phyloP scores from a whole-genome alignment of 202 grass and related monocot species.

The Cymbopogon flexuosus region DNA sequence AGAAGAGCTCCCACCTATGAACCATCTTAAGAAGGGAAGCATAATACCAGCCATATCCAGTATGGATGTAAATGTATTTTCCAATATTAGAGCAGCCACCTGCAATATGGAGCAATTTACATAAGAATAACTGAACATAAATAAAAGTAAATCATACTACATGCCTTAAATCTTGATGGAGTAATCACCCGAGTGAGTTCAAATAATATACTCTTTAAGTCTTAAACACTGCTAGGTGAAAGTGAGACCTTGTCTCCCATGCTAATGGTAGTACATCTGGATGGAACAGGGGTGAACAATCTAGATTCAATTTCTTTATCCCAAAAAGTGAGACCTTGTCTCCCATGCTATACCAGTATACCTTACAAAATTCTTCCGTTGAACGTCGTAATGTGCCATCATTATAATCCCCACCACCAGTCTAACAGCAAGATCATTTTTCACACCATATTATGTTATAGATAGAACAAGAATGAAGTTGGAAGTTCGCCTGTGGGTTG shows the following conservation, averaged over 20 bases:
- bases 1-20: conserved; percentile 78
- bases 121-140: conserved; percentile 12
- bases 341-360: neutral
- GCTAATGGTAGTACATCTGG: neutral
- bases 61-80: conserved; percentile 99
- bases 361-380: neutral
- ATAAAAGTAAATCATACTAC: conserved; percentile 18
- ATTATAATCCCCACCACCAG: neutral
- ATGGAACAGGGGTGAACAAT: conserved; percentile 14
- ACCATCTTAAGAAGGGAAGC: conserved; percentile 92
- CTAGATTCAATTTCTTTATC: neutral
- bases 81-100: conserved; percentile 83
- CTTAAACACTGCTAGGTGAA: neutral
- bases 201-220: neutral
- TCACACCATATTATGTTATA: neutral
- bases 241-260: neutral
- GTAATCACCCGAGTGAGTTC: conserved; percentile 1
- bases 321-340: neutral
- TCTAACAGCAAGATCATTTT: neutral
- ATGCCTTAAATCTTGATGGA: neutral
- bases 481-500: neutral
- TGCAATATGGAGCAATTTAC: conserved; percentile 38
- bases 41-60: conserved; percentile 96
- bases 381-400: neutral
- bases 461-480: neutral